A percentile compares a stretch with the other conserved stretches of the same genome.
These are phyloP conservation scores for Chaetomium fimeti DNA, from an alignment of 495 filamentous ascomycete species.

Conservation along the genomic window DNA sequence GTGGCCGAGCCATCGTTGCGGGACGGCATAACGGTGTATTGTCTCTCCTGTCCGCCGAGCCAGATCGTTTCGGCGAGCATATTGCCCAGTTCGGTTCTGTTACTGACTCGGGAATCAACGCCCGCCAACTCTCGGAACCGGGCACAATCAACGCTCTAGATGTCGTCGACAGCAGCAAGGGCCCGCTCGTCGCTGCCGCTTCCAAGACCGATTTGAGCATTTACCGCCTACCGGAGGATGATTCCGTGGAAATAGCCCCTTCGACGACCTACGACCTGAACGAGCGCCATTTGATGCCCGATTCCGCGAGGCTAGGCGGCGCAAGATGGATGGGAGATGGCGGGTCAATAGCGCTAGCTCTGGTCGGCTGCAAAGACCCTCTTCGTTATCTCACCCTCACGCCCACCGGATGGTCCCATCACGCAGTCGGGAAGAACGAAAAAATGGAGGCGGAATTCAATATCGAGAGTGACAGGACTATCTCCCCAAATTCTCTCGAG, in stretches of 20 bases:
- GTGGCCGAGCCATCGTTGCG: constrained; percentile 35
- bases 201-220: constrained; percentile 34
- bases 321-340: constrained; percentile 43
- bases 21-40: constrained; percentile 48
- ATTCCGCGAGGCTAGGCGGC: constrained; percentile 25
- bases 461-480: constrained; percentile 23
- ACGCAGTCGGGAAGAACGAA: constrained; percentile 28
- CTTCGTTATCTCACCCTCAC: constrained; percentile 44
- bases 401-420: constrained; percentile 39
- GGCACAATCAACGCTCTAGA: constrained; percentile 41
- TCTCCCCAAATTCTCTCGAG: constrained; percentile 40
- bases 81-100: constrained; percentile 33
- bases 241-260: constrained; percentile 16
- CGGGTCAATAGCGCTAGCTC: constrained; percentile 38
- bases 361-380: constrained; percentile 38
- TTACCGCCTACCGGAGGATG: constrained; percentile 32
- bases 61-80: constrained; percentile 35
- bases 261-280: constrained; percentile 27
- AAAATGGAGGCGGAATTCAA: constrained; percentile 20
- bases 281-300: constrained; percentile 3
- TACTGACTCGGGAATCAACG: neutral
- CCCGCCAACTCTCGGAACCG: constrained; percentile 10
- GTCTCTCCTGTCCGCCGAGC: constrained; percentile 39
- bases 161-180: constrained; percentile 21
- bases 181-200: constrained; percentile 28